Evolutionary conservation across 2,329 filamentous ascomycete species (phyloP).

Genomic region (Cladosporium colombiae): DNA sequence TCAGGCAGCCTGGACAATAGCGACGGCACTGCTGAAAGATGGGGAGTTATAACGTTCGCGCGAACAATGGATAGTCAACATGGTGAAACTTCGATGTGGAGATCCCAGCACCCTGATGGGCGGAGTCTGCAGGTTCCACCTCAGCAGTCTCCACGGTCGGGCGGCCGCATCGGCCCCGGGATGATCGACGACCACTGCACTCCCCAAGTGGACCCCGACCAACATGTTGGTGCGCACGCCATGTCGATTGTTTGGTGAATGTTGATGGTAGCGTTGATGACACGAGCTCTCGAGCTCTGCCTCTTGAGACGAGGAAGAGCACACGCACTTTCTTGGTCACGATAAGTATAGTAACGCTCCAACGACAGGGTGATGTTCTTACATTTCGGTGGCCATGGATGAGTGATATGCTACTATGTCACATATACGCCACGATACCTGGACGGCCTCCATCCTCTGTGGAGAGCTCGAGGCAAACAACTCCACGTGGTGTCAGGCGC

Average conservation of each 20-base stretch:
- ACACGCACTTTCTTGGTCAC: neutral
- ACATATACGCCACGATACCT: neutral
- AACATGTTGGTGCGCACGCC: constrained; percentile 4
- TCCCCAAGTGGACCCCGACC: neutral
- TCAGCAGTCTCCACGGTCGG: neutral
- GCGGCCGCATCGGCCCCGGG: neutral
- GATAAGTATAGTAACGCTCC: neutral
- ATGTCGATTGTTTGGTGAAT: neutral
- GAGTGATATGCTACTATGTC: neutral
- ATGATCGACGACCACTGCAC: constrained; percentile 6
- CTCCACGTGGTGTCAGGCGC: neutral
- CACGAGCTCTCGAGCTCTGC: neutral
- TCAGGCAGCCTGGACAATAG: neutral
- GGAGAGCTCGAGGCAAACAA: neutral
- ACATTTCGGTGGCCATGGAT: neutral
- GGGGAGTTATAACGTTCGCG: neutral
- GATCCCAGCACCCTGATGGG: neutral
- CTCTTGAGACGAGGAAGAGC: neutral
- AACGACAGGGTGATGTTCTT: neutral
- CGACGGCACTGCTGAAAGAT: neutral
- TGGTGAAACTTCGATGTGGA: constrained; percentile 16
- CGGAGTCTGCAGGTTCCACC: neutral
- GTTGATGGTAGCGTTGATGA: neutral
- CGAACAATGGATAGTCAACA: neutral
- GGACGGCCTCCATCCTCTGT: neutral